Evolutionary conservation across 139 green algal species (phyloP).

Genomic region (Haematococcus sp.): DNA sequence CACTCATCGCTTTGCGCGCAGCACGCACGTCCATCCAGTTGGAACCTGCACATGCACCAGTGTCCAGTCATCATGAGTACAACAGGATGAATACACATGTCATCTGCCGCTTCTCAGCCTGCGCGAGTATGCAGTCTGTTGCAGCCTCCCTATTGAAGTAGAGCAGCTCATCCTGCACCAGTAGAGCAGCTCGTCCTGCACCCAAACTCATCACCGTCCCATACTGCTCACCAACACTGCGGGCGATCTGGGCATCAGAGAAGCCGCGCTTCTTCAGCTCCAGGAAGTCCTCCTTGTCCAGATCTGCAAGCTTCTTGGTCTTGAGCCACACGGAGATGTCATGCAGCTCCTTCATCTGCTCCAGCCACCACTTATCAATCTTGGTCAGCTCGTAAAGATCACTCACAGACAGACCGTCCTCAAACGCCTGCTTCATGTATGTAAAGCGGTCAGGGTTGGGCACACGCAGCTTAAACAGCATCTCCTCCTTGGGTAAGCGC

Average conservation of each 20-base stretch:
- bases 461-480: slow-evolving; percentile 86
- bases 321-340: slow-evolving; percentile 67
- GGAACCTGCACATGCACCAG: slow-evolving; percentile 21
- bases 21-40: slow-evolving; percentile 58
- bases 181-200: too few species aligned
- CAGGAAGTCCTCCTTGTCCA: slow-evolving; percentile 75
- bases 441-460: slow-evolving; percentile 89
- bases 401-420: slow-evolving; percentile 81
- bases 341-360: slow-evolving; percentile 76
- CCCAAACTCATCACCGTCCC: too few species aligned
- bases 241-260: slow-evolving; percentile 87
- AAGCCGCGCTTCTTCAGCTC: slow-evolving; percentile 89
- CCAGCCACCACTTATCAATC: slow-evolving; percentile 97
- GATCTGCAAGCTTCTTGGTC: slow-evolving; percentile 56
- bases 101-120: neutral
- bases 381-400: slow-evolving; percentile 87
- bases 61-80: neutral
- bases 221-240: slow-evolving; percentile 28
- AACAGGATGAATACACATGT: neutral
- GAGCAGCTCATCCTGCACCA: too few species aligned
- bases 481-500: slow-evolving; percentile 63
- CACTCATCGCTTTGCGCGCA: slow-evolving; percentile 61
- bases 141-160: too few species aligned
- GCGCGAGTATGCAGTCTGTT: neutral
- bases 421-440: slow-evolving; percentile 80